Percentiles rank a stretch among this genome's conserved stretches.
Evolutionary conservation across 208 protist genomes (phyloP).

Genomic region (Acanthamoeba lenticulata): DNA sequence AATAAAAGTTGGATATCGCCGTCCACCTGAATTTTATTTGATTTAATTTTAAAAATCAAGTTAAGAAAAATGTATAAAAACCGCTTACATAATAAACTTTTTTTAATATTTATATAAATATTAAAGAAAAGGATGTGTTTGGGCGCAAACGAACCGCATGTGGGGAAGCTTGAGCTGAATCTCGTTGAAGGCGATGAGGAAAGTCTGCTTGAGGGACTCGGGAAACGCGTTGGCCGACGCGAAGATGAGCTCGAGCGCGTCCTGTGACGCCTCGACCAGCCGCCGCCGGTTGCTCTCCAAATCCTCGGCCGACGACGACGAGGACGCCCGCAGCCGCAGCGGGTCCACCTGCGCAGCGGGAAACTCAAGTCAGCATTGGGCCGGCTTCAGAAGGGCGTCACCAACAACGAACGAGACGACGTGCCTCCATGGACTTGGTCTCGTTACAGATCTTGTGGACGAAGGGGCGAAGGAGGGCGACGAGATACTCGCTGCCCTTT

Average conservation of each 20-base stretch:
- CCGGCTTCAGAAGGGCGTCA: not conserved
- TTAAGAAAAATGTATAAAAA: not conserved
- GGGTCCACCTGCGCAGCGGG: constrained; percentile 29
- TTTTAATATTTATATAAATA: too few species aligned
- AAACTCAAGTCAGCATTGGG: not conserved
- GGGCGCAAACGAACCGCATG: not conserved
- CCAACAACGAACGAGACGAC: not conserved
- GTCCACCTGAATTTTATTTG: not conserved
- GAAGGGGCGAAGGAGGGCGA: not conserved
- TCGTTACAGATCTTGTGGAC: constrained; percentile 16
- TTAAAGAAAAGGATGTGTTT: too few species aligned
- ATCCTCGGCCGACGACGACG: not conserved
- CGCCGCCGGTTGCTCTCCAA: not conserved
- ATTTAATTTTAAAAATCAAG: not conserved
- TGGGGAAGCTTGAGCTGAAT: not conserved
- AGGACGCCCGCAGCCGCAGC: not conserved
- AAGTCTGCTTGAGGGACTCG: not conserved
- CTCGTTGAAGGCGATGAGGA: constrained; percentile 6
- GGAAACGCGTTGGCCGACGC: constrained; percentile 38
- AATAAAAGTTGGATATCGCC: constrained; percentile 59
- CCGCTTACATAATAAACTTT: too few species aligned
- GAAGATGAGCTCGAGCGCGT: constrained; percentile 58
- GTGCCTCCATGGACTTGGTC: constrained; percentile 21
- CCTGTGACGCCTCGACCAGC: constrained; percentile 53
- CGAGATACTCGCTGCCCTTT: constrained; percentile 37